A percentile compares a stretch with the other conserved stretches of the same genome.
These are phyloP conservation scores for Colletotrichum tofieldiae DNA, from an alignment of 2,329 filamentous ascomycete genomes.

Conservation along the genomic window DNA sequence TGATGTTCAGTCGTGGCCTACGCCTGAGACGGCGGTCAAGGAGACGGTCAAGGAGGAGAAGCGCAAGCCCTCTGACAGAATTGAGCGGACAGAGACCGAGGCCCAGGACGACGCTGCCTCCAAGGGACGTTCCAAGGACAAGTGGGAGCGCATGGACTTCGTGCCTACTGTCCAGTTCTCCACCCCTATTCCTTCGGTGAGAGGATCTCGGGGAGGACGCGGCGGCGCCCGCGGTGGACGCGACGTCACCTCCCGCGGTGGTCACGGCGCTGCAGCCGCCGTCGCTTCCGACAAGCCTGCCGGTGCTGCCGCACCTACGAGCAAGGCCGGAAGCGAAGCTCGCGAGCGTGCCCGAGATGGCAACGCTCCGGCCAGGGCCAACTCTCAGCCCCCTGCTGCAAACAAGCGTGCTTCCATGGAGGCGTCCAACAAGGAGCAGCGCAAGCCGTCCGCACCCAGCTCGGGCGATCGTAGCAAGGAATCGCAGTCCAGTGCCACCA, in stretches of 20 bases:
- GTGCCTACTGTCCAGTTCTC: constrained; percentile 89
- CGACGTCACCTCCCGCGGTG: constrained; percentile 51
- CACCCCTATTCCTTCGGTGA: constrained; percentile 78
- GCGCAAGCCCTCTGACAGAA: constrained; percentile 75
- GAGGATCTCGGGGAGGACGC: constrained; percentile 64
- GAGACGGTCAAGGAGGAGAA: constrained; percentile 81
- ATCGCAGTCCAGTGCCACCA: constrained; percentile 31
- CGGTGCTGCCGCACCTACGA: constrained; percentile 49
- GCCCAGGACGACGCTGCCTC: constrained; percentile 68
- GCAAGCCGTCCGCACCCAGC: constrained; percentile 58
- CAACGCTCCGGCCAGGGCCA: constrained; percentile 53
- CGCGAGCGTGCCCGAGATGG: constrained; percentile 57
- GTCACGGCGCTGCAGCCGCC: constrained; percentile 45
- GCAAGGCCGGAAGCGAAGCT: constrained; percentile 53
- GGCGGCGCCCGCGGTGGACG: constrained; percentile 64
- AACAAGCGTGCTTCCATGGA: constrained; percentile 65
- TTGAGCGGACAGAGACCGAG: constrained; percentile 75
- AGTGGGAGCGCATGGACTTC: constrained; percentile 88
- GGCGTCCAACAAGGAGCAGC: constrained; percentile 59
- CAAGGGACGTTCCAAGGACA: constrained; percentile 78
- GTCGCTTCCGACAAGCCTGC: constrained; percentile 56
- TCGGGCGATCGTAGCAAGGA: constrained; percentile 54
- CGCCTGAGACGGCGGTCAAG: constrained; percentile 80
- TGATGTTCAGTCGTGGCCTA: constrained; percentile 90
- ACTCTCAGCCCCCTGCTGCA: constrained; percentile 53